Conservation (phyloP, 164 flowering plant species). For the Santalum album region DNA sequence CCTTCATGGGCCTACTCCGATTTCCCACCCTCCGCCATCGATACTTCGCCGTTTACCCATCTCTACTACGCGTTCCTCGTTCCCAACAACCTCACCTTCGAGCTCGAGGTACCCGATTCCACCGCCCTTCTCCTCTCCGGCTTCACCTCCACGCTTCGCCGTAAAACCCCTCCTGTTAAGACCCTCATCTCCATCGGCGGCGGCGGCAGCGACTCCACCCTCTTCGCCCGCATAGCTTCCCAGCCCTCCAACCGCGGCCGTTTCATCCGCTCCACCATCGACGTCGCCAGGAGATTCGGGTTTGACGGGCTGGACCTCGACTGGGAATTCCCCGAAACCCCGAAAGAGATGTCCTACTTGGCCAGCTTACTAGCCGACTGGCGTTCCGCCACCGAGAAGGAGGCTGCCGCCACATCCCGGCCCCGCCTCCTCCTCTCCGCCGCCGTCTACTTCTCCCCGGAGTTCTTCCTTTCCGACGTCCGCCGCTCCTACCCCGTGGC, state of each 20-base stretch:
- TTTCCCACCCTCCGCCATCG: conserved; percentile 34
- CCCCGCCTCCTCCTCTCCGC: conserved; percentile 39
- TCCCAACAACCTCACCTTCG: conserved; percentile 27
- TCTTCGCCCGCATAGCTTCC: conserved; percentile 33
- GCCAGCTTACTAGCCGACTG: conserved; percentile 24
- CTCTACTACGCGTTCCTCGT: conserved; percentile 37
- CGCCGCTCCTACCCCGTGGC: conserved; percentile 24
- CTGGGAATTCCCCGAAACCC: conserved; percentile 24
- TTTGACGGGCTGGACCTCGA: conserved; percentile 52
- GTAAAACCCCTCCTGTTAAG: conserved; percentile 24
- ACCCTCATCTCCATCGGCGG: conserved; percentile 45
- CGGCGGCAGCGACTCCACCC: conserved; percentile 11
- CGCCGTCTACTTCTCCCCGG: conserved; percentile 41
- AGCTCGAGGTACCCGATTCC: conserved; percentile 14
- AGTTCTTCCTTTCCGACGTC: conserved; percentile 5
- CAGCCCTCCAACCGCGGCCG: conserved; percentile 9
- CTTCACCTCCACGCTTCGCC: conserved; percentile 35
- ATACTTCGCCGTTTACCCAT: conserved; percentile 40
- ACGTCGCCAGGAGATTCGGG: conserved; percentile 28
- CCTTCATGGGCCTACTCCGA: conserved; percentile 23
- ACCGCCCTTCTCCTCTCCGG: conserved; percentile 12
- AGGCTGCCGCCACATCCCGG: conserved; percentile 19
- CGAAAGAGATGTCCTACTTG: conserved; percentile 29
- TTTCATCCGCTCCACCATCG: conserved; percentile 34
- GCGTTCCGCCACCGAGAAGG: conserved; percentile 27